These are phyloP conservation scores for Pinus tabuliformis DNA, from an alignment of 75 land plant species.

Conservation along the genomic window DNA sequence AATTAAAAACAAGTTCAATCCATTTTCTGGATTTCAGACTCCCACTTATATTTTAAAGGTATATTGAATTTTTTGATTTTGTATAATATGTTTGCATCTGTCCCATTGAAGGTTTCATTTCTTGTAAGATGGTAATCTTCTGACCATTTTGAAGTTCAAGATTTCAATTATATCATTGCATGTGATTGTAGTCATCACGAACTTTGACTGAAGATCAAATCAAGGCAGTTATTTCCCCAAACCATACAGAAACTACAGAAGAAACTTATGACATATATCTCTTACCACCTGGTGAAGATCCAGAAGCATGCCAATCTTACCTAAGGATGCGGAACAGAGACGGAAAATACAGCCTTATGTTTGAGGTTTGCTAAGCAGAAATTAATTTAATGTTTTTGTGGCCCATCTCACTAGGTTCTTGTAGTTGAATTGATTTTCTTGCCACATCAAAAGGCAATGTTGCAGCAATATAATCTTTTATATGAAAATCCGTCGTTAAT, in stretches of 20 bases:
- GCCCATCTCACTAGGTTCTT: neutral
- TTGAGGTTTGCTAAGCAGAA: slow-evolving; percentile 56
- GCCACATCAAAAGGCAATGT: neutral
- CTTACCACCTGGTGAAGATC: slow-evolving; percentile 94
- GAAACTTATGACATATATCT: slow-evolving; percentile 94
- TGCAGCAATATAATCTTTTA: neutral
- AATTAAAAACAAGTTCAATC: slow-evolving; percentile 86
- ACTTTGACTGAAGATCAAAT: slow-evolving; percentile 64
- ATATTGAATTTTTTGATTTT: neutral
- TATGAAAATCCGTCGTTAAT: neutral
- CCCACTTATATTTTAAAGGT: slow-evolving; percentile 91
- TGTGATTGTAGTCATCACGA: slow-evolving; percentile 59
- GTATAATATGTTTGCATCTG: neutral
- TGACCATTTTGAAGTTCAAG: too few species aligned
- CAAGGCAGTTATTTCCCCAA: slow-evolving; percentile 42
- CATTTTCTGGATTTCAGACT: slow-evolving; percentile 84
- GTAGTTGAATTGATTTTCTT: neutral
- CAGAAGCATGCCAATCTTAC: slow-evolving; percentile 92
- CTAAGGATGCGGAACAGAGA: slow-evolving; percentile 88
- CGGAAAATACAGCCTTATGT: slow-evolving; percentile 98
- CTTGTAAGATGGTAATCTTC: neutral
- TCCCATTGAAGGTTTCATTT: neutral
- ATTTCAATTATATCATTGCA: neutral
- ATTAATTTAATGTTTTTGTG: neutral
- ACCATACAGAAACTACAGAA: slow-evolving; percentile 59